Base-by-base conservation (phyloP, 257 asterid genomes). In the Salvia miltiorrhiza region DNA sequence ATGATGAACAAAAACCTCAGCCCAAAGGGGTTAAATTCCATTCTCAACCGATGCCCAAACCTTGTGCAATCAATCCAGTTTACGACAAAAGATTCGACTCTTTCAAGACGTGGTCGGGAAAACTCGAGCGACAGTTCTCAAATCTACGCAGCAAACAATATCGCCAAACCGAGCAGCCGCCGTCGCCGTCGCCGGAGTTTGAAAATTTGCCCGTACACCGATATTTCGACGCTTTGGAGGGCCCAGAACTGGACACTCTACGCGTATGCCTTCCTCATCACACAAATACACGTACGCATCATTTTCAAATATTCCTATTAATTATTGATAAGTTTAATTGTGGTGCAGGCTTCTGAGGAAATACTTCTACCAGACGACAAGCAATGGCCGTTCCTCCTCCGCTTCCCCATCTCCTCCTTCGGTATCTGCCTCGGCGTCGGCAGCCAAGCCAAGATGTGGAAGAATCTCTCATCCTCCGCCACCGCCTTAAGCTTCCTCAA, bases 381-480 rank as follows among this genome's bases (percentile, higher is more conserved):
- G 74, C 65, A 72, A 66, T 93, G 99, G 99, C 99, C 99, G 0
- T 93, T 93, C 76, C 91, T 93, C 33, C 88, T 93, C 0, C 90
- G 99, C 0, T 93, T 77, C 37, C 96, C 97, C 1, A 72, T 93
- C 49, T 77, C 90, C 0, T 83, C 95, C 14, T 93, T 88, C 43
- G 96, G 99, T 32, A 82, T 93, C 65, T 88, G 96, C 23, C 91
- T 93, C 1, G 99, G 99, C 0, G 83, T 88, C n/a, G 77, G 99
- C 76, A 90, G 99, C 82, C 99, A 93, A 74, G 94, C 99, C 74
- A 86, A 85, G 12, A 78, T 93, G 96, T 93, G 97, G 97, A 93
- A 90, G 71, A 68, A 88, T 8, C 78, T 93, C 4, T 79, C 96
- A 0, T 55, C 86, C 24, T 85, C 97, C 1, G 50, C 73, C 28